Conservation (phyloP, 2,329 filamentous ascomycete genomes). For the Trichoderma polysporum region DNA sequence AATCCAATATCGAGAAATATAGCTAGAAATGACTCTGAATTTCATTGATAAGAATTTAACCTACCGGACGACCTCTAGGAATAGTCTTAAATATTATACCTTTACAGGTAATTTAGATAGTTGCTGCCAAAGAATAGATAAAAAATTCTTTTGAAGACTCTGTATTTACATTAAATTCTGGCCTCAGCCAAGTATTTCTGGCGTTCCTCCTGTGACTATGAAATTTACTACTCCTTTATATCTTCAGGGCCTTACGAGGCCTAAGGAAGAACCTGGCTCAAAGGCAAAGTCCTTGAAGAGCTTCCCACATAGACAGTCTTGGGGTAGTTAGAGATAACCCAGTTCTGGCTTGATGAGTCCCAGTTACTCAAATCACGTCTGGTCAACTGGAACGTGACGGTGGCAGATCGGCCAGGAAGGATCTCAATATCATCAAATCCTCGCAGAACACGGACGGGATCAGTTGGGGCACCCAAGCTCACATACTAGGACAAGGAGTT, state of each 20-base stretch:
- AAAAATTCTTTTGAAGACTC: neutral
- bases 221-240: no score
- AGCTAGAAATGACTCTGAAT: no score
- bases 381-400: neutral
- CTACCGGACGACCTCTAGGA: no score
- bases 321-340: neutral
- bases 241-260: neutral
- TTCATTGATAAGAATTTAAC: no score
- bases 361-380: neutral
- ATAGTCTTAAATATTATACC: neutral
- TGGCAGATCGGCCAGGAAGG: neutral
- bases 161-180: neutral
- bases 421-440: constrained; percentile 2
- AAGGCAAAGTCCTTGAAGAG: neutral
- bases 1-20: no score
- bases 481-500: neutral
- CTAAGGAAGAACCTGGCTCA: neutral
- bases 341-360: neutral
- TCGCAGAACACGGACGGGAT: neutral
- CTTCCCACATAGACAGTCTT: constrained; percentile 1
- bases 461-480: neutral
- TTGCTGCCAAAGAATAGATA: no score
- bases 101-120: no score
- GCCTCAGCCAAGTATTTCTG: neutral
- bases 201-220: neutral